Evolutionary conservation across 73 alveolate genomes (phyloP).

Genomic region (Paramecium pentaurelia): DNA sequence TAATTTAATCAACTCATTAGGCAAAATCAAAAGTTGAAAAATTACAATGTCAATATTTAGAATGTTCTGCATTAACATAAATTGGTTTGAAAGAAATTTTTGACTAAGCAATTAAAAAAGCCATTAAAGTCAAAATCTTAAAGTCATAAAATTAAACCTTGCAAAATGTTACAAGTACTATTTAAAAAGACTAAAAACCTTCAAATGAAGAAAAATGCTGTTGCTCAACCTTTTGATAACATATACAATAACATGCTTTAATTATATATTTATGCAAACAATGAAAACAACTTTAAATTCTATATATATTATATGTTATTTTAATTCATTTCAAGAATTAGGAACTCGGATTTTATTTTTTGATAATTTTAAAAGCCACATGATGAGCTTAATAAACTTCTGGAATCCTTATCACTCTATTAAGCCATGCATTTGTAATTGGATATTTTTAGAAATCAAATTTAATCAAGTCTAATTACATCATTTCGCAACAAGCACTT

Average conservation of each 20-base stretch:
- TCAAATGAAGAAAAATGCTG: background rate
- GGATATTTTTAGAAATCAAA: constrained; percentile 10
- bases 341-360: background rate
- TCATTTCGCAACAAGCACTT: constrained; percentile 3
- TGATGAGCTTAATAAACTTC: background rate
- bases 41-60: background rate
- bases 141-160: background rate
- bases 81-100: constrained; percentile 36
- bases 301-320: background rate
- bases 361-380: background rate
- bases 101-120: constrained; percentile 41
- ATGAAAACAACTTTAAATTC: background rate
- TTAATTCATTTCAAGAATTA: background rate
- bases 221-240: background rate
- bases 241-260: background rate
- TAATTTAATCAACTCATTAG: background rate
- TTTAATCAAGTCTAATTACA: constrained; percentile 33
- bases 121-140: background rate
- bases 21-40: background rate
- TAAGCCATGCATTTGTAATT: background rate
- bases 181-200: background rate
- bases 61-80: constrained; percentile 54
- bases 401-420: background rate
- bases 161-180: background rate
- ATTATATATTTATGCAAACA: background rate